Evolutionary conservation across 768 basidiomycete species (phyloP).

Genomic region (Piloderma croceum): DNA sequence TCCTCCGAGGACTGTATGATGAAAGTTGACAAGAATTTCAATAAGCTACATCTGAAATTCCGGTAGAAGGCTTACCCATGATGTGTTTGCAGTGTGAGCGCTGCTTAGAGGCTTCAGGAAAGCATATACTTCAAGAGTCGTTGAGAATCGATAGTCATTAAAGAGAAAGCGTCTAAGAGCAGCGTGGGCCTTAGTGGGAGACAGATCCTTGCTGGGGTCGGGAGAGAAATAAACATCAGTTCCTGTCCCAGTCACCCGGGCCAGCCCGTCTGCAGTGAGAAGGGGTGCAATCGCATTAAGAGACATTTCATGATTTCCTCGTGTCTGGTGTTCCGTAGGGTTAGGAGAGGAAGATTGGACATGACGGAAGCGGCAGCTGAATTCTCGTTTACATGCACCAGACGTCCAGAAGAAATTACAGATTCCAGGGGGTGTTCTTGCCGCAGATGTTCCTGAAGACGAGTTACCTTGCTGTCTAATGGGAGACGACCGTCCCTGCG

Average conservation of each 20-base stretch:
- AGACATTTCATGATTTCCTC: constrained; percentile 11
- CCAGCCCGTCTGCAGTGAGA: constrained; percentile 40
- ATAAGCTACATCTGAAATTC: neutral
- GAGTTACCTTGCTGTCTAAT: too few relatives aligned
- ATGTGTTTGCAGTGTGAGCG: constrained; percentile 6
- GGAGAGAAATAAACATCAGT: constrained; percentile 39
- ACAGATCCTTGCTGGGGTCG: constrained; percentile 25
- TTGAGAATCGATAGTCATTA: constrained; percentile 40
- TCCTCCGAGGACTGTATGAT: constrained; percentile 39
- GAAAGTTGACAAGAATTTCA: constrained; percentile 3
- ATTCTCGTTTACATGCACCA: constrained; percentile 43
- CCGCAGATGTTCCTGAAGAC: constrained; percentile 3
- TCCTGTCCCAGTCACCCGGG: constrained; percentile 36
- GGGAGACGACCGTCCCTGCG: too few relatives aligned
- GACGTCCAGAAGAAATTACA: constrained; percentile 45
- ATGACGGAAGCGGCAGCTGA: constrained; percentile 41
- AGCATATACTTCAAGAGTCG: constrained; percentile 36
- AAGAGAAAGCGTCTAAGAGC: constrained; percentile 36
- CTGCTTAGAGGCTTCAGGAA: constrained; percentile 1
- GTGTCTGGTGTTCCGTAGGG: constrained; percentile 6
- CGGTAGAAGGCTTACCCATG: constrained; percentile 12
- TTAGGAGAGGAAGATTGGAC: constrained; percentile 3
- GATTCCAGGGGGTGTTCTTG: constrained; percentile 32
- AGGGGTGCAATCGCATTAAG: constrained; percentile 37
- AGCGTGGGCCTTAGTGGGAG: constrained; percentile 45